phyloP scores from a whole-genome alignment of 192 early-diverging fungal genomes.

The Backusella tarrabulga region DNA sequence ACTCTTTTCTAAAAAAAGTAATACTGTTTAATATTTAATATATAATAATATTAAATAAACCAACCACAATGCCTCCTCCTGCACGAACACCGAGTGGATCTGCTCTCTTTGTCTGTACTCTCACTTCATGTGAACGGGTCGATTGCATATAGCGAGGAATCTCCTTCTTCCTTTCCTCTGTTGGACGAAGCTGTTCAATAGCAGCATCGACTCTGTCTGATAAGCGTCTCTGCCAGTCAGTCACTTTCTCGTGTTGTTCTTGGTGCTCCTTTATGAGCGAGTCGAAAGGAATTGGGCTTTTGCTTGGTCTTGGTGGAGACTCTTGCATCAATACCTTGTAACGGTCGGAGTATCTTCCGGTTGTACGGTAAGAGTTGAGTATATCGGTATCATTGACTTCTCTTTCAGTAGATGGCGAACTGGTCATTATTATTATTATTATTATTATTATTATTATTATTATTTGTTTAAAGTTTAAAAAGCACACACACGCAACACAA shows the following conservation, averaged over 20 bases:
- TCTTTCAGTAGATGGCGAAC: not conserved
- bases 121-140: not conserved
- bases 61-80: not conserved
- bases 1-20: constrained; percentile 7
- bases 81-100: not conserved
- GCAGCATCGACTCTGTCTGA: not conserved
- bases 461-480: not conserved
- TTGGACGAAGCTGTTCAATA: not conserved
- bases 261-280: not conserved
- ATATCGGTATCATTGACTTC: not conserved
- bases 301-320: not conserved
- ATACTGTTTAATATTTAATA: not conserved
- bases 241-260: not conserved
- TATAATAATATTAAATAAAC: not conserved
- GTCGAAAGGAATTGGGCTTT: not conserved
- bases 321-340: not conserved
- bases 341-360: not conserved
- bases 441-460: not conserved
- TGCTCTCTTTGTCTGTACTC: not conserved
- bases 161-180: not conserved
- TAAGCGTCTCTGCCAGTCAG: not conserved
- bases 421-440: not conserved
- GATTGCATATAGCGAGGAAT: constrained; percentile 10
- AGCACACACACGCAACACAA: not conserved
- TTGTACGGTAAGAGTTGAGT: not conserved